Percentiles rank a stretch among this genome's conserved stretches.
phyloP scores from a whole-genome alignment of 75 land plant genomes.

The Picea glauca region DNA sequence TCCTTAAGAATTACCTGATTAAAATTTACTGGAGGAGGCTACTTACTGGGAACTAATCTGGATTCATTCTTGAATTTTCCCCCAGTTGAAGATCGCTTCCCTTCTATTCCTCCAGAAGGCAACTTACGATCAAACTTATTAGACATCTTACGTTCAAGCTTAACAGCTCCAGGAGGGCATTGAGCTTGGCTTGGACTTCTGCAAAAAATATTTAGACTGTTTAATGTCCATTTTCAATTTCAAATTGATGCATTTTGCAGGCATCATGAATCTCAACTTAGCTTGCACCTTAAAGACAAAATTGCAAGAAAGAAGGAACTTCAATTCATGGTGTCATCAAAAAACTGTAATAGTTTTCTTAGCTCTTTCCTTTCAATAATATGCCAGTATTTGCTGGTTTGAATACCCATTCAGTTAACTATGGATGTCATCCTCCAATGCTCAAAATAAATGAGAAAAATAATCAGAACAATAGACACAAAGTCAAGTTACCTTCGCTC shows the following conservation, averaged over 20 bases:
- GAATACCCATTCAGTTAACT: background rate
- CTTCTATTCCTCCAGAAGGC: slow-evolving; percentile 14
- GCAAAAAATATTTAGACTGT: background rate
- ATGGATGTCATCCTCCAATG: background rate
- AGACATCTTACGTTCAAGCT: slow-evolving; percentile 12
- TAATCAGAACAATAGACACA: background rate
- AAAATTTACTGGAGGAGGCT: background rate
- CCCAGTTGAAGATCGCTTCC: slow-evolving; percentile 7
- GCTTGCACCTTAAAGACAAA: background rate
- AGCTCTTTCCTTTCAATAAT: background rate
- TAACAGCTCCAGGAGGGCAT: slow-evolving; percentile 4
- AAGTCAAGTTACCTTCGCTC: slow-evolving; percentile 35
- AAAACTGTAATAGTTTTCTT: background rate
- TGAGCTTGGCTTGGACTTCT: slow-evolving; percentile 25
- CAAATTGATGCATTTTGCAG: background rate
- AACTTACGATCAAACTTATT: background rate
- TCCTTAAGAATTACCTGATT: slow-evolving; percentile 1
- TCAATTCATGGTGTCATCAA: background rate
- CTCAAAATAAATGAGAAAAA: background rate
- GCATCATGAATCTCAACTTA: background rate
- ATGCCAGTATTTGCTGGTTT: background rate
- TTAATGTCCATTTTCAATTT: slow-evolving; percentile 1
- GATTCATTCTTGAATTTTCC: slow-evolving; percentile 15
- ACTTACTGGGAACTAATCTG: slow-evolving; percentile 6
- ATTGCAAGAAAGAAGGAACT: background rate